Conservation (phyloP, 73 alveolate species). For the Stentor coeruleus region DNA sequence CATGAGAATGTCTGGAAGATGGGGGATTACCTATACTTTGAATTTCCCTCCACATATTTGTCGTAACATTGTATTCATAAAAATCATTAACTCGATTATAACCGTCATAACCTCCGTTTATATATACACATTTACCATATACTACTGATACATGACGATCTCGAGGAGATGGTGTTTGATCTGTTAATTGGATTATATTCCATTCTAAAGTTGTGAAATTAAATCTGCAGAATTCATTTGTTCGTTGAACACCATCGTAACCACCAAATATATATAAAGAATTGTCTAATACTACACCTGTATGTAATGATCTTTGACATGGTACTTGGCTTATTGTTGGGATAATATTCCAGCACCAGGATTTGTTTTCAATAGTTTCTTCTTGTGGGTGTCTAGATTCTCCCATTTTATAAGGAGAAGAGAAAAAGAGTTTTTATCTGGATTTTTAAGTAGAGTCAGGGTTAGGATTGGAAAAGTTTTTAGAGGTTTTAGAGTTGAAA, state of each 20-base stretch:
- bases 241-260: constrained; percentile 79
- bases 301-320: constrained; percentile 69
- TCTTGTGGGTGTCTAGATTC: constrained; percentile 14
- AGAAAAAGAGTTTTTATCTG: too few species aligned
- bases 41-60: constrained; percentile 37
- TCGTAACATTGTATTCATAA: constrained; percentile 46
- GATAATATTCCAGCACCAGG: constrained; percentile 25
- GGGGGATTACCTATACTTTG: constrained; percentile 55
- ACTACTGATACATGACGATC: constrained; percentile 74
- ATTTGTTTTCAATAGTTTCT: constrained; percentile 12
- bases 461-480: too few species aligned
- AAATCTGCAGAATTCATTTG: constrained; percentile 76
- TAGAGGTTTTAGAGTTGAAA: too few species aligned
- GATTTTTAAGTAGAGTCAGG: too few species aligned
- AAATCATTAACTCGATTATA: constrained; percentile 63
- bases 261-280: constrained; percentile 82
- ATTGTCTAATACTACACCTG: constrained; percentile 76
- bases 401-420: too few species aligned
- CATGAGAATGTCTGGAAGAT: constrained; percentile 68
- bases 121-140: constrained; percentile 50
- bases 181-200: neutral
- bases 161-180: constrained; percentile 51
- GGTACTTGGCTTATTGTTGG: constrained; percentile 35
- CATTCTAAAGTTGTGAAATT: constrained; percentile 32
- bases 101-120: constrained; percentile 76